Conservation (phyloP, 2,329 filamentous ascomycete species). For the Trichoderma koningii region DNA sequence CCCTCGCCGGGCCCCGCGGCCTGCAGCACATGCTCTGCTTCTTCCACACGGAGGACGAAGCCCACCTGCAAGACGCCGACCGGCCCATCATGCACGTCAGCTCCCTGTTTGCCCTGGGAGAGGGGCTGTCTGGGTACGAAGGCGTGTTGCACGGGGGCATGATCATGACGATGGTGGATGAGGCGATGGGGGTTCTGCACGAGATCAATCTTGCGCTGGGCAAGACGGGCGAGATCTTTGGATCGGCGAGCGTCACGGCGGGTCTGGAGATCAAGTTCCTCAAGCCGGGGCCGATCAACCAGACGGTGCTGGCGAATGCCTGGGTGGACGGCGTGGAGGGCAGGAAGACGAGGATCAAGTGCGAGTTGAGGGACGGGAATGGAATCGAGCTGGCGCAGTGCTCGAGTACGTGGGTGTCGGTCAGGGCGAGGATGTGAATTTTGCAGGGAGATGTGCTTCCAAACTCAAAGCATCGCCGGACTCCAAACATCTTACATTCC, state of each 20-base stretch:
- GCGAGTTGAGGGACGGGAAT: conserved; percentile 37
- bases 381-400: conserved; percentile 38
- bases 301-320: conserved; percentile 38
- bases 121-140: conserved; percentile 40
- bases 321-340: conserved; percentile 39
- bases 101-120: conserved; percentile 39
- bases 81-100: conserved; percentile 37
- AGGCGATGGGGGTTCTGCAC: conserved; percentile 42
- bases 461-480: background rate
- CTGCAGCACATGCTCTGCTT: conserved; percentile 42
- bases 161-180: conserved; percentile 42
- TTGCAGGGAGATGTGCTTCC: background rate
- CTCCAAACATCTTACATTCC: conserved; percentile 13
- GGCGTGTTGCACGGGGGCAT: conserved; percentile 44
- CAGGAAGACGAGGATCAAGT: conserved; percentile 39
- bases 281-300: conserved; percentile 37
- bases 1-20: conserved; percentile 36
- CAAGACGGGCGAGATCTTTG: conserved; percentile 37
- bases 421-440: conserved; percentile 36
- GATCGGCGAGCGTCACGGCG: conserved; percentile 40
- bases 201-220: conserved; percentile 42
- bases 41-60: conserved; percentile 37
- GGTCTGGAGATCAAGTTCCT: conserved; percentile 41
- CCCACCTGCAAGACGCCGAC: conserved; percentile 32
- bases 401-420: conserved; percentile 40